A percentile compares a stretch with the other conserved stretches of the same genome.
phyloP scores from a whole-genome alignment of 2,329 filamentous ascomycete species.

The Colletotrichum acutatum region DNA sequence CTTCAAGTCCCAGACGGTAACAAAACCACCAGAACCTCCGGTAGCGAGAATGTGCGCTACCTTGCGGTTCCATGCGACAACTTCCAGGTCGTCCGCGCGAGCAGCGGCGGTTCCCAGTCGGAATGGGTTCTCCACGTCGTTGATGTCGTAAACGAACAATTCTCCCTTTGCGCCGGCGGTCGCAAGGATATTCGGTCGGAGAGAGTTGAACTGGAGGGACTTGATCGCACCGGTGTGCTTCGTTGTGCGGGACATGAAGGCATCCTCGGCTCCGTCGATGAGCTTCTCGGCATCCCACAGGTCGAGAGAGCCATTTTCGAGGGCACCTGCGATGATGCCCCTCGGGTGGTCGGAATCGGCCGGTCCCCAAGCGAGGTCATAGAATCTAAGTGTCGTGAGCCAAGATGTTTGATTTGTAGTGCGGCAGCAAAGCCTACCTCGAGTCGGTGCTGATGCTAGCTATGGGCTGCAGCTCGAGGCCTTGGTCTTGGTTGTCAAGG shows the following conservation, averaged over 20 bases:
- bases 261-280: conserved; percentile 69
- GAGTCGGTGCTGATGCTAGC: conserved; percentile 89
- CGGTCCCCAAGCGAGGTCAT: conserved; percentile 95
- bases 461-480: conserved; percentile 85
- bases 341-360: conserved; percentile 81
- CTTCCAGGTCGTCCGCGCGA: conserved; percentile 94
- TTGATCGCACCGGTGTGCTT: conserved; percentile 96
- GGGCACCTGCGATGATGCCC: conserved; percentile 92
- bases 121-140: conserved; percentile 89
- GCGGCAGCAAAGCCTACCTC: conserved; percentile 66
- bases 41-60: conserved; percentile 96
- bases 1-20: conserved; percentile 98
- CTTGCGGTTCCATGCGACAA: conserved; percentile 98
- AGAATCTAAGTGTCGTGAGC: conserved; percentile 73
- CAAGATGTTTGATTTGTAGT: conserved; percentile 1
- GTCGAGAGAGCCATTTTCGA: conserved; percentile 94
- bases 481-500: conserved; percentile 79
- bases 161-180: conserved; percentile 96
- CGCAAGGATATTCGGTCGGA: conserved; percentile 89
- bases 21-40: conserved; percentile 91
- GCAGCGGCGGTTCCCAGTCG: conserved; percentile 88
- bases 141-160: conserved; percentile 94
- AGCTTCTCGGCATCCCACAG: conserved; percentile 89
- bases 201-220: conserved; percentile 94
- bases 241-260: conserved; percentile 85